Percentiles rank a stretch among this genome's conserved stretches.
Conservation (phyloP, 2,329 filamentous ascomycete genomes). For the Daldinia sp. region DNA sequence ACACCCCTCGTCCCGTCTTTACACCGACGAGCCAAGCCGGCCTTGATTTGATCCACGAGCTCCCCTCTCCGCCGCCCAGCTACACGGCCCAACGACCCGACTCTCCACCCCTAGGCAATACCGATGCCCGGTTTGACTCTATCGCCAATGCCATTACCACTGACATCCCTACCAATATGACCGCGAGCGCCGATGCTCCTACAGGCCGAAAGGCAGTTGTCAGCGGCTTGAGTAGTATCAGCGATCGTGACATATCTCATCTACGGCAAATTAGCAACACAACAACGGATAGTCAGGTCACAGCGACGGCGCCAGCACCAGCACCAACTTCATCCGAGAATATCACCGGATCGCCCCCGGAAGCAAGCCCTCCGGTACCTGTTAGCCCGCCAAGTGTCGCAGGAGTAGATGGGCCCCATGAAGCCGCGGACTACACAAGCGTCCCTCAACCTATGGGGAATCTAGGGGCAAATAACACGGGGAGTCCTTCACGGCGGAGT, state of each 20-base stretch:
- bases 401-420: neutral
- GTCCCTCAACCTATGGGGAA: neutral
- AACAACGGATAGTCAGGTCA: constrained; percentile 35
- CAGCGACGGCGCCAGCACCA: constrained; percentile 8
- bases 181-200: neutral
- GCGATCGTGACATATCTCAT: constrained; percentile 52
- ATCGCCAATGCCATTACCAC: constrained; percentile 2
- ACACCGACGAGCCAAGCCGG: constrained; percentile 44
- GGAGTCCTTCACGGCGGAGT: constrained; percentile 33
- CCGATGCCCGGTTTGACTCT: constrained; percentile 4
- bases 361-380: constrained; percentile 17
- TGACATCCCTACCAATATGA: neutral
- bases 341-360: neutral
- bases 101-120: constrained; percentile 40
- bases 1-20: constrained; percentile 33
- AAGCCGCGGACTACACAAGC: constrained; percentile 31
- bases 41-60: constrained; percentile 44
- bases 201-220: constrained; percentile 40
- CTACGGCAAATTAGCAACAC: constrained; percentile 54
- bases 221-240: constrained; percentile 54
- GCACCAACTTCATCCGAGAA: constrained; percentile 6
- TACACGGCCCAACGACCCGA: constrained; percentile 33
- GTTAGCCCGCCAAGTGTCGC: constrained; percentile 36
- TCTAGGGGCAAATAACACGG: neutral
- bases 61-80: constrained; percentile 35